Conservation (phyloP, 805 yeast species). For the Jamesozyma lodderae region DNA sequence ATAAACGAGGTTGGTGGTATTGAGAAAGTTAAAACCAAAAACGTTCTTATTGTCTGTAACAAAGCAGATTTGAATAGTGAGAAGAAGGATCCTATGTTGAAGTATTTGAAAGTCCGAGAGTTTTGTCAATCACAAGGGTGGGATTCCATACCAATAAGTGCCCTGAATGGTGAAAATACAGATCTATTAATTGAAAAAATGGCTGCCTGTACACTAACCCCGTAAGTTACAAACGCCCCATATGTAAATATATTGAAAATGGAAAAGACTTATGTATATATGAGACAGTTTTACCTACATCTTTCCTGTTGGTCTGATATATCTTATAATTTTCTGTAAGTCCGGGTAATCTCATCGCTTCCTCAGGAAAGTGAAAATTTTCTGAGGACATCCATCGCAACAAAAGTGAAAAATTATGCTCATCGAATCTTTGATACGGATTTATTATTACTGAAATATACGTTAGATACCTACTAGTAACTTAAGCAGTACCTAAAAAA, state of each 20-base stretch:
- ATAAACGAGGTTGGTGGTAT: slow-evolving; percentile 61
- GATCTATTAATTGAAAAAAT: slow-evolving; percentile 61
- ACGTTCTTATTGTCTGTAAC: slow-evolving; percentile 75
- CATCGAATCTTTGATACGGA: slow-evolving; percentile 1
- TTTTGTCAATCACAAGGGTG: slow-evolving; percentile 42
- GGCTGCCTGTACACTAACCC: slow-evolving; percentile 39
- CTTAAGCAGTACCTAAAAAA: neutral
- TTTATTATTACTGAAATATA: neutral
- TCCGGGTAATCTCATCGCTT: neutral
- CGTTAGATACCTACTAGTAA: neutral
- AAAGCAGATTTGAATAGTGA: slow-evolving; percentile 66
- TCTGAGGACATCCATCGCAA: slow-evolving; percentile 15
- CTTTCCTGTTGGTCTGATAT: too few relatives aligned
- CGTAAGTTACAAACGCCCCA: neutral
- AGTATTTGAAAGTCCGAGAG: slow-evolving; percentile 37
- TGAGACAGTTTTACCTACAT: too few relatives aligned
- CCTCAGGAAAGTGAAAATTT: slow-evolving; percentile 10
- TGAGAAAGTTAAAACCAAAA: slow-evolving; percentile 49
- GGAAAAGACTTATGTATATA: too few relatives aligned
- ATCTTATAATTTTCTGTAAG: too few relatives aligned
- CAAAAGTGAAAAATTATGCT: slow-evolving; percentile 1
- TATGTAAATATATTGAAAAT: neutral
- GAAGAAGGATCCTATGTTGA: slow-evolving; percentile 36
- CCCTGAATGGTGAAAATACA: slow-evolving; percentile 60
- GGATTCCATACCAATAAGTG: slow-evolving; percentile 81